A percentile compares a stretch with the other conserved stretches of the same genome.
Conservation (phyloP, 2,329 filamentous ascomycete genomes). For the Monosporascus sp. region DNA sequence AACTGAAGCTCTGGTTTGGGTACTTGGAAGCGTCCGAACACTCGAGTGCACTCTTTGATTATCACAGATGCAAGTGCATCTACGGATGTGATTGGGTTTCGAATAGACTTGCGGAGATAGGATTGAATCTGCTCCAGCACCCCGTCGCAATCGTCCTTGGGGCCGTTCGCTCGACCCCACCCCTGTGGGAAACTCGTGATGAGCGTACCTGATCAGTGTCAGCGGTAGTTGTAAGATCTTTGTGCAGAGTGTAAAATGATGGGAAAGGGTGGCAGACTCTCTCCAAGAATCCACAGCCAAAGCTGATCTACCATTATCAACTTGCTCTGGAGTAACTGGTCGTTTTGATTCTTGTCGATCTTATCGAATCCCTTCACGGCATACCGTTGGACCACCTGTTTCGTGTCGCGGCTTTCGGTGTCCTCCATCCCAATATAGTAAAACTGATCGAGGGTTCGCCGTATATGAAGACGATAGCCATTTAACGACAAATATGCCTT, state of each 20-base stretch:
- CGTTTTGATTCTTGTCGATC: background rate
- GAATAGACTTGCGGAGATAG: background rate
- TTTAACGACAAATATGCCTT: too few species aligned
- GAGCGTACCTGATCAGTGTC: background rate
- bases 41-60: background rate
- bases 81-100: too few species aligned
- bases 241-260: too few species aligned
- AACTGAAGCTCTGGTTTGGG: background rate
- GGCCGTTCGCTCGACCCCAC: too few species aligned
- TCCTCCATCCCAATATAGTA: background rate
- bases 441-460: background rate
- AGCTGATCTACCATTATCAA: conserved; percentile 1
- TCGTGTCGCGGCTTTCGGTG: background rate
- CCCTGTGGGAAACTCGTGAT: background rate
- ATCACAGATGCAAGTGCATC: too few species aligned
- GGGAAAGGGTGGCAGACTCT: too few species aligned
- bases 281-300: background rate
- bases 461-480: too few species aligned
- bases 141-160: background rate
- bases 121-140: background rate
- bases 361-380: background rate
- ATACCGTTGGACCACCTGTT: background rate
- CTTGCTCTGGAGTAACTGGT: background rate
- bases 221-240: background rate
- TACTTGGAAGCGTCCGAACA: background rate